A percentile compares a stretch with the other conserved stretches of the same genome.
Evolutionary conservation across 2,329 filamentous ascomycete species (phyloP).

Genomic region (Trichoderma sp.): DNA sequence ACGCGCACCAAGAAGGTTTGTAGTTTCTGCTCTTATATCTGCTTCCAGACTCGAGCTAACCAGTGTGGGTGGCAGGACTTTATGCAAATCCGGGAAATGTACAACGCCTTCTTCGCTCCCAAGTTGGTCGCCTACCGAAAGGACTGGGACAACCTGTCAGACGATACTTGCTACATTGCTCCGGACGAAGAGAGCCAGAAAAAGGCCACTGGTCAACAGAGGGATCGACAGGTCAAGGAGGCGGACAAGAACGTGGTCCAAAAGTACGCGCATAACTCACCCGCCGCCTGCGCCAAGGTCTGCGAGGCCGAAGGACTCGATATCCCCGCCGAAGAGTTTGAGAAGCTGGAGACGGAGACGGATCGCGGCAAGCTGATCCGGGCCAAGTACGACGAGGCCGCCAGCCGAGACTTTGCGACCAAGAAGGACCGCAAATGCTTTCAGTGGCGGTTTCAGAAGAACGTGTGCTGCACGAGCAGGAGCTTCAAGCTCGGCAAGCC

Average conservation of each 20-base stretch:
- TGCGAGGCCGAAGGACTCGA: slow-evolving; percentile 49
- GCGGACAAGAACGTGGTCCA: slow-evolving; percentile 47
- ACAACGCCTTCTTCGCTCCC: slow-evolving; percentile 51
- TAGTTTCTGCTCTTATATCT: slow-evolving; percentile 10
- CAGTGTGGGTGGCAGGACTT: slow-evolving; percentile 39
- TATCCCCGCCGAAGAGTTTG: slow-evolving; percentile 42
- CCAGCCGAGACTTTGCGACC: slow-evolving; percentile 31
- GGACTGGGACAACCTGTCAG: slow-evolving; percentile 57
- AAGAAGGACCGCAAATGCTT: slow-evolving; percentile 47
- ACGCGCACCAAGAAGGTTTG: slow-evolving; percentile 48
- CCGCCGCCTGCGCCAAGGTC: slow-evolving; percentile 52
- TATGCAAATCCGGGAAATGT: slow-evolving; percentile 53
- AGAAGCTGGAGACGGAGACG: slow-evolving; percentile 35
- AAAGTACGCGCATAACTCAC: slow-evolving; percentile 49
- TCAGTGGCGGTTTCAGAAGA: slow-evolving; percentile 51
- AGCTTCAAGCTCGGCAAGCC: slow-evolving; percentile 51
- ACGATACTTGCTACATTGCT: slow-evolving; percentile 51
- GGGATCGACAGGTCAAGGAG: slow-evolving; percentile 43
- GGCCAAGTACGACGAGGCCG: slow-evolving; percentile 35
- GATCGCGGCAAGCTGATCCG: slow-evolving; percentile 38
- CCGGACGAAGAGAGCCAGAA: slow-evolving; percentile 43
- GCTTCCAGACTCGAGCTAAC: not conserved
- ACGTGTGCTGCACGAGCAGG: slow-evolving; percentile 47
- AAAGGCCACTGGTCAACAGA: slow-evolving; percentile 38
- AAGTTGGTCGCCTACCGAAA: slow-evolving; percentile 47